Evolutionary conservation across 2,329 filamentous ascomycete genomes (phyloP), one percentile per base, ranked within the genome.

Genomic region (Calonectria multiphialidica): DNA sequence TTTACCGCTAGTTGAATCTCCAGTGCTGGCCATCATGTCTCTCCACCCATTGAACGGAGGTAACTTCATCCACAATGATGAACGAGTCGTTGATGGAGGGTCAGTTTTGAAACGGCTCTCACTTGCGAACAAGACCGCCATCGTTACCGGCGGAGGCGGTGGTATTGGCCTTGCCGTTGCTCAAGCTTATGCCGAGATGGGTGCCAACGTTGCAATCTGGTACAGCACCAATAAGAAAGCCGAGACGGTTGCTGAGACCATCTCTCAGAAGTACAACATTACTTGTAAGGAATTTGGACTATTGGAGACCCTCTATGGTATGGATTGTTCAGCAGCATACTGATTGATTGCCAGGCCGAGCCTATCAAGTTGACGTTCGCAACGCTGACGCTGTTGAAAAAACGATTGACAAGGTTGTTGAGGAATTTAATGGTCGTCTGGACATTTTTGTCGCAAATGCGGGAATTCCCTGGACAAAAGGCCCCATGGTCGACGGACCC

Each of bases 401-500:
- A 9, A 85, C 87, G 3, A 84, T 92, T 37, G 82, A 88, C 72
- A 81, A 84, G 35, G 86, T 88, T 72, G 84, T 91, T 49, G 82
- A 86, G 69, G 93, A 95, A 13, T 92, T 95, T 82, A 91, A 92
- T 79, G 91, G 91, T 72, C 90, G 93, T 5, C 88, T 95, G 18
- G 93, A 95, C 78, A 88, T 95, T 75, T 94, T 95, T 78, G 90
- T 95, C 61, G 93, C 93, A 74, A 95, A 96, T 79, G 91, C 92
- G 13, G 93, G 93, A 50, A 91, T 95, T 61, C 88, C 92, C 1
- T 95, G 93, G 93, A 92, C 89, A 1, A 87, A 94, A 73, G 92
- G 92, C 0, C 82, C 91, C 7, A 90, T 93, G 82, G 86, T 94
- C 28, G 91, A 94, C 70, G 92, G 90, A 23, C 85, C 89, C 6